phyloP scores from a whole-genome alignment of 2,329 filamentous ascomycete species.

The Cephalotrichum gorgonifer region DNA sequence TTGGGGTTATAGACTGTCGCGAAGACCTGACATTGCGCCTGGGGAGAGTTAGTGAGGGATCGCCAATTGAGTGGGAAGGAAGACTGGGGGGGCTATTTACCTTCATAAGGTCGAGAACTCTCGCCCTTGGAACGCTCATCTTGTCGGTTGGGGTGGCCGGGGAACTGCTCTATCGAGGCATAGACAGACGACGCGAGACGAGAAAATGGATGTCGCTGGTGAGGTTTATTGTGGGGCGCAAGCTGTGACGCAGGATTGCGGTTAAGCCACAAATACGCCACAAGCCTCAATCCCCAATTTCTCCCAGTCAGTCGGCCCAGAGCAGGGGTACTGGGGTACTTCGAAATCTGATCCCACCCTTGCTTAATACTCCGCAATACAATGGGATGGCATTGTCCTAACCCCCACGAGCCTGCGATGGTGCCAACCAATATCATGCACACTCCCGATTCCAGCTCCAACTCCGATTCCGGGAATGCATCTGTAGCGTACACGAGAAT shows the following conservation, averaged over 20 bases:
- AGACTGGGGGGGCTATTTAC: slow-evolving; percentile 27
- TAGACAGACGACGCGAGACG: background rate
- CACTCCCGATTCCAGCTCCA: too few relatives aligned
- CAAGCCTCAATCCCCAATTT: too few relatives aligned
- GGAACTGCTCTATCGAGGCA: background rate
- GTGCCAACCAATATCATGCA: too few relatives aligned
- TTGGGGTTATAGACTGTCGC: slow-evolving; percentile 84
- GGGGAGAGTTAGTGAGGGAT: slow-evolving; percentile 12
- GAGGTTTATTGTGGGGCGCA: slow-evolving; percentile 8
- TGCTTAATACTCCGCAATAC: too few relatives aligned
- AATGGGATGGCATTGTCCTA: too few relatives aligned
- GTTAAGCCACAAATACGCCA: background rate
- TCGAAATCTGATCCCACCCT: too few relatives aligned
- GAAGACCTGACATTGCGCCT: slow-evolving; percentile 91
- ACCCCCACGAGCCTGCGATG: too few relatives aligned
- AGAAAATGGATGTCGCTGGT: background rate
- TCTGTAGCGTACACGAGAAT: too few relatives aligned
- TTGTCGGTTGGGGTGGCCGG: slow-evolving; percentile 16
- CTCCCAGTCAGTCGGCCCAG: background rate
- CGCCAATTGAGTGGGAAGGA: background rate
- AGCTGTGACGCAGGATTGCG: background rate
- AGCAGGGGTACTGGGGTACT: too few relatives aligned
- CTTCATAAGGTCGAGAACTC: slow-evolving; percentile 67
- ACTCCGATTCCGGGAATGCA: too few relatives aligned
- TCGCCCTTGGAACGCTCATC: slow-evolving; percentile 52